These are phyloP conservation scores for Priceomyces melissophilus DNA, from an alignment of 805 yeast species.

Conservation along the genomic window DNA sequence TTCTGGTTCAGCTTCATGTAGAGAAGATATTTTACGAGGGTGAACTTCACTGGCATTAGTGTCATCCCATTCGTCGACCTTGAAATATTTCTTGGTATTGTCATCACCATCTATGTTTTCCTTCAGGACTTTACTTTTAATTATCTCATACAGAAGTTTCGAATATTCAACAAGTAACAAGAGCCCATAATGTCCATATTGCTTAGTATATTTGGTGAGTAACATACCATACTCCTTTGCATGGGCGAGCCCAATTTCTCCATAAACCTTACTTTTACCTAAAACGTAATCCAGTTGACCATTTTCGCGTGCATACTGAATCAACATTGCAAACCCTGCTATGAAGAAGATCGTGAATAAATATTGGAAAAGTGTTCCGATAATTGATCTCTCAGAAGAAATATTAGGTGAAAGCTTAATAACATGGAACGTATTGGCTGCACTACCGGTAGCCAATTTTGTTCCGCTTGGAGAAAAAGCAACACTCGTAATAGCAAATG, in stretches of 20 bases:
- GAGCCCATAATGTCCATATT: slow-evolving; percentile 6
- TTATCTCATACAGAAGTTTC: slow-evolving; percentile 16
- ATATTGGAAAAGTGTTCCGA: slow-evolving; percentile 32
- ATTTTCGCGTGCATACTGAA: slow-evolving; percentile 33
- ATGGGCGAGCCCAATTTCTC: slow-evolving; percentile 8
- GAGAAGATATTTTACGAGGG: background rate
- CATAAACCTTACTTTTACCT: slow-evolving; percentile 16
- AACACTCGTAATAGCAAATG: slow-evolving; percentile 73
- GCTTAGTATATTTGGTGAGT: background rate
- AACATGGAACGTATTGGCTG: slow-evolving; percentile 69
- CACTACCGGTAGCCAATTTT: slow-evolving; percentile 68
- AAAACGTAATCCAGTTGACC: slow-evolving; percentile 30
- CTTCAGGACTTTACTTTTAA: slow-evolving; percentile 26
- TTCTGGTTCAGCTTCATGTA: background rate
- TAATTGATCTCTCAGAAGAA: slow-evolving; percentile 36
- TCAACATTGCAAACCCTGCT: slow-evolving; percentile 26
- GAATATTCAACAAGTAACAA: slow-evolving; percentile 18
- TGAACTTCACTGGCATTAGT: background rate
- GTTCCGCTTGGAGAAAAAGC: slow-evolving; percentile 67
- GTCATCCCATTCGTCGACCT: slow-evolving; percentile 19
- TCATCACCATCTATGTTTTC: slow-evolving; percentile 23
- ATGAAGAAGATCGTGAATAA: slow-evolving; percentile 32
- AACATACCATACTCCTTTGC: slow-evolving; percentile 18
- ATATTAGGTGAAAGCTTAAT: slow-evolving; percentile 54
- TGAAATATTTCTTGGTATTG: slow-evolving; percentile 18